Evolutionary conservation across 106 monocot species (phyloP), one percentile per base, ranked within the genome.

Genomic region (Dendrobium chrysotoxum): DNA sequence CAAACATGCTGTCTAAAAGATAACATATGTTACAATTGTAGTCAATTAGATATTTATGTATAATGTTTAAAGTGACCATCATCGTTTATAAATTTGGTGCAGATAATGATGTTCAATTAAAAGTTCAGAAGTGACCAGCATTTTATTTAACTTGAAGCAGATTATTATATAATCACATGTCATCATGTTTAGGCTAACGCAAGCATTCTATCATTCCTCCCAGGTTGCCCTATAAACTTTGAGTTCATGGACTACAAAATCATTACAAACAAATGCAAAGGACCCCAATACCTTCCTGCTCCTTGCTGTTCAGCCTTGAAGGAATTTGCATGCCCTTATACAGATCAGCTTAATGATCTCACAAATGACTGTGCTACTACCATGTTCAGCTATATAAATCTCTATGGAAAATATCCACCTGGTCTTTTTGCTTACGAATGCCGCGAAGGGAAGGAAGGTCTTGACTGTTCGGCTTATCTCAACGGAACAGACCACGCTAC

Each of bases 361-460:
- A 83, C 65, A 11, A 83, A 77, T 28, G 82, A 83, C 23, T 83
- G 82, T 17, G 82, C 82, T 21, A 77, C 82, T 16, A 78, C 78
- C 30, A 83, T 83, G 82, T 83, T 82, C 70, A 82, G 82, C 40
- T 82, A 82, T 78, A 82, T 82, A 28, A 82, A 82, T 53, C 70
- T 82, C 30, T 72, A 82, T 17, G 82, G 82, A 42, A 82, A 82
- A 35, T 82, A 82, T 39, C 82, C 82, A 5, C 82, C 82, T 3
- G 82, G 82, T 1, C 82, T 82, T 53, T 82, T 82, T 78, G 66
- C 82, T 41, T 53, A 70, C 45, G 77, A 82, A 70, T 82, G 82
- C 78, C 67, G n/a, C 15, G 82, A 64, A 50, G 78, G 61, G 21
- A 82, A 82, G 45, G 15, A 78, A 1, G 82, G 82, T 46, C 82